Percentiles rank a stretch among this genome's conserved stretches.
Evolutionary conservation across 2,329 filamentous ascomycete genomes (phyloP).

Genomic region (Fusarium succisae): DNA sequence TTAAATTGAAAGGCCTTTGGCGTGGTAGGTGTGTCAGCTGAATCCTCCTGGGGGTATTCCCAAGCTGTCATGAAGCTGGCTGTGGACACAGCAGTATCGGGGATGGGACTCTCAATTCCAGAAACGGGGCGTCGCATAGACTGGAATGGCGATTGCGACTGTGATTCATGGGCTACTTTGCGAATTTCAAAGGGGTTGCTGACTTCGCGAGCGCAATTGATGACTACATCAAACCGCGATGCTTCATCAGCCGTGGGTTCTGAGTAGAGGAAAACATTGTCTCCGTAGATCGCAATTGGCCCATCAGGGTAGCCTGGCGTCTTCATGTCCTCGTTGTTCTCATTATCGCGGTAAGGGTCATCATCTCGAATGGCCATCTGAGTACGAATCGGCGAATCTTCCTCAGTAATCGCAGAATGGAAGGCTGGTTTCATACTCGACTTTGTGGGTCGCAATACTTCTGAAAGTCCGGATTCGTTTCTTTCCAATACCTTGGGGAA

Average conservation of each 20-base stretch:
- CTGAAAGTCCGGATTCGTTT: constrained; percentile 68
- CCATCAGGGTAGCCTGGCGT: constrained; percentile 84
- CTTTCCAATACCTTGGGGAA: constrained; percentile 69
- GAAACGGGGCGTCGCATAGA: constrained; percentile 44
- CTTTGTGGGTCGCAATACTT: constrained; percentile 64
- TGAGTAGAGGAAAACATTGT: constrained; percentile 80
- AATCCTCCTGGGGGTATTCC: constrained; percentile 60
- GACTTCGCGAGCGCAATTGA: constrained; percentile 87
- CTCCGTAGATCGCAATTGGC: constrained; percentile 82
- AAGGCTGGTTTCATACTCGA: constrained; percentile 49
- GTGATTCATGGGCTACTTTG: constrained; percentile 40
- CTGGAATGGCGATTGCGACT: constrained; percentile 44
- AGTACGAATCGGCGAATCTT: constrained; percentile 66
- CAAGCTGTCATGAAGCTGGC: constrained; percentile 70
- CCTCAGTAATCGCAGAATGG: constrained; percentile 60
- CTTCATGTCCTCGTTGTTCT: constrained; percentile 81
- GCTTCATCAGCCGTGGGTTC: constrained; percentile 84
- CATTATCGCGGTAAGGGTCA: constrained; percentile 71
- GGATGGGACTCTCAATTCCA: constrained; percentile 53
- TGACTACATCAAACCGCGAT: constrained; percentile 80
- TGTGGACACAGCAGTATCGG: constrained; percentile 66
- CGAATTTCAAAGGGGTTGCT: constrained; percentile 73
- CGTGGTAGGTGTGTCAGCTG: constrained; percentile 60
- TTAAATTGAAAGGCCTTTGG: constrained; percentile 62
- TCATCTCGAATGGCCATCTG: constrained; percentile 68